phyloP scores from a whole-genome alignment of 805 yeast genomes.

The Ogataea allantospora region DNA sequence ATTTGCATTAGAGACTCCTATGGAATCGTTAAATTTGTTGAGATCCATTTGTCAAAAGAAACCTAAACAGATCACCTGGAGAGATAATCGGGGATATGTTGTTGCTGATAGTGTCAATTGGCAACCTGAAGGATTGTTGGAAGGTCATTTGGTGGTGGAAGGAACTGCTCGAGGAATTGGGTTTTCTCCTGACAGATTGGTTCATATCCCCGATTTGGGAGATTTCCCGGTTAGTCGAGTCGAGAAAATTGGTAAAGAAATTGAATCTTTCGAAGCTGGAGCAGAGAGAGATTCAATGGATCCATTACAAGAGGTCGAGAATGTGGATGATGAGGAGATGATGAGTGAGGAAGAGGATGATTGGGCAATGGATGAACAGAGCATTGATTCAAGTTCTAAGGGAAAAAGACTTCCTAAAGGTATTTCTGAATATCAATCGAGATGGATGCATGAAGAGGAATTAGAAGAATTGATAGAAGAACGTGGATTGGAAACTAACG shows the following conservation, averaged over 20 bases:
- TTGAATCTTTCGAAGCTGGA: conserved; percentile 31
- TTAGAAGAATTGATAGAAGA: conserved; percentile 39
- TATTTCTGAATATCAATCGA: conserved; percentile 72
- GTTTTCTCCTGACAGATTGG: conserved; percentile 69
- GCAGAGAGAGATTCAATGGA: conserved; percentile 58
- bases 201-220: conserved; percentile 88
- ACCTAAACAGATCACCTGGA: conserved; percentile 86
- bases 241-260: conserved; percentile 45
- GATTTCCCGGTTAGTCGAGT: conserved; percentile 77
- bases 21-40: conserved; percentile 72
- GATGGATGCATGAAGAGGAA: conserved; percentile 70
- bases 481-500: conserved; percentile 43
- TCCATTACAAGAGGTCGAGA: conserved; percentile 52
- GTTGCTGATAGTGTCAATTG: conserved; percentile 65
- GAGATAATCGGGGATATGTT: conserved; percentile 88
- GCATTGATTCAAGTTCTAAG: conserved; percentile 29
- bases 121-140: conserved; percentile 32
- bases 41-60: conserved; percentile 80
- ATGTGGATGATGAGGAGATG: conserved; percentile 38
- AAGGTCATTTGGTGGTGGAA: conserved; percentile 54
- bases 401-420: conserved; percentile 59
- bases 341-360: conserved; percentile 36
- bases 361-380: conserved; percentile 27
- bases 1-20: conserved; percentile 60
- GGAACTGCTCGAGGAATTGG: conserved; percentile 90